These are phyloP conservation scores for Aspergillus pseudoterreus DNA, from an alignment of 2,329 filamentous ascomycete species.

Conservation along the genomic window DNA sequence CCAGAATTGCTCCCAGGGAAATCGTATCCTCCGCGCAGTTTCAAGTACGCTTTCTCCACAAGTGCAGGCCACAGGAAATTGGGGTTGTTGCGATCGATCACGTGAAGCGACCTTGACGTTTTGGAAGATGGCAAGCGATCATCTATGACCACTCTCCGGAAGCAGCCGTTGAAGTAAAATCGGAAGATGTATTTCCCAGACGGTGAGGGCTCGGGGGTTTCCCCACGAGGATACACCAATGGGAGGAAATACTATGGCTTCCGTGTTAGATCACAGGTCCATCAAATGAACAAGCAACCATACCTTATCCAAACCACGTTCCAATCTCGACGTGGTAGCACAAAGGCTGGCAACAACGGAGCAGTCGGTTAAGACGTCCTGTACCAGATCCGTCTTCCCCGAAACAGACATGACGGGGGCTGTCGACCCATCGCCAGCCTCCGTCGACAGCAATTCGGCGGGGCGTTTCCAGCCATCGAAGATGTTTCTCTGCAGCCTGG, in stretches of 20 bases:
- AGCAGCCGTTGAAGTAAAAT: slow-evolving; percentile 95
- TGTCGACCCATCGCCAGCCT: slow-evolving; percentile 23
- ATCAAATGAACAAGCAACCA: slow-evolving; percentile 10
- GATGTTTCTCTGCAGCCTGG: slow-evolving; percentile 67
- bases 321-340: slow-evolving; percentile 67
- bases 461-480: slow-evolving; percentile 83
- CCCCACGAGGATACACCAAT: slow-evolving; percentile 72
- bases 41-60: slow-evolving; percentile 93
- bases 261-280: neutral
- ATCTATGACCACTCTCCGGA: slow-evolving; percentile 81
- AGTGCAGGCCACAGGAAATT: slow-evolving; percentile 86
- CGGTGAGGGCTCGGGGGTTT: slow-evolving; percentile 61
- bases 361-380: slow-evolving; percentile 94
- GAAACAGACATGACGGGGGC: slow-evolving; percentile 55
- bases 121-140: slow-evolving; percentile 77
- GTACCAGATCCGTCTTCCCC: slow-evolving; percentile 74
- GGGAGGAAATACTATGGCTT: slow-evolving; percentile 61
- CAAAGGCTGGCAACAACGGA: slow-evolving; percentile 95
- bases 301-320: slow-evolving; percentile 67
- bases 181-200: slow-evolving; percentile 88
- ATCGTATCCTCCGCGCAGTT: slow-evolving; percentile 91
- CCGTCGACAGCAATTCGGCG: slow-evolving; percentile 56
- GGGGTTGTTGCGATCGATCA: slow-evolving; percentile 79
- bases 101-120: slow-evolving; percentile 73
- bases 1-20: slow-evolving; percentile 97